A percentile compares a stretch with the other conserved stretches of the same genome.
phyloP scores from a whole-genome alignment of 257 asterid species.

The Verbena officinalis region DNA sequence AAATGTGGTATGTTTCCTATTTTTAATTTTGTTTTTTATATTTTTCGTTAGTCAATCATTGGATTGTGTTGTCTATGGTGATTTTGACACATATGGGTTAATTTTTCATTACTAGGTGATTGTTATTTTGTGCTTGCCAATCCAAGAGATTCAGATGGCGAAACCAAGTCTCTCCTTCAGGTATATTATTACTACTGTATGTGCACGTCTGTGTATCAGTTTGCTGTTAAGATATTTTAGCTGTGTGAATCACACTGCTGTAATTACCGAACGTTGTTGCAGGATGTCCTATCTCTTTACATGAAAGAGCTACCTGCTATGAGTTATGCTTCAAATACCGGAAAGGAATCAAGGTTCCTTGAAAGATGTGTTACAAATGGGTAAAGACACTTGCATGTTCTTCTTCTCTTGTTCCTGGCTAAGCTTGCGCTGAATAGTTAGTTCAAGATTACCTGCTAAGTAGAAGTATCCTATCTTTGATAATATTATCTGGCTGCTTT shows the following conservation, averaged over 20 bases:
- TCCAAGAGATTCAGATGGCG: slow-evolving; percentile 62
- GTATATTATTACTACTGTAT: slow-evolving; percentile 34
- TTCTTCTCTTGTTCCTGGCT: slow-evolving; percentile 15
- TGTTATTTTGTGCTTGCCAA: slow-evolving; percentile 66
- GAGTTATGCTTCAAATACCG: slow-evolving; percentile 94
- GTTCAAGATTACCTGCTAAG: background rate
- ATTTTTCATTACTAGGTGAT: slow-evolving; percentile 42
- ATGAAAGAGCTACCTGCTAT: slow-evolving; percentile 80
- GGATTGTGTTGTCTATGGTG: slow-evolving; percentile 18
- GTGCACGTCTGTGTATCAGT: background rate
- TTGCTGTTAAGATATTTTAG: background rate
- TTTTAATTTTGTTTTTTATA: slow-evolving; percentile 7
- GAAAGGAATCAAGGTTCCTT: slow-evolving; percentile 81
- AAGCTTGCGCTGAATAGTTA: slow-evolving; percentile 6
- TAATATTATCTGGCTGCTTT: background rate
- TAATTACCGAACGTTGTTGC: slow-evolving; percentile 24
- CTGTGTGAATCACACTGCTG: background rate
- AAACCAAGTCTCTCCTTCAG: slow-evolving; percentile 67
- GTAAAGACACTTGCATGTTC: slow-evolving; percentile 35
- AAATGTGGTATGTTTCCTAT: slow-evolving; percentile 43
- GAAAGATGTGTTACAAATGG: slow-evolving; percentile 87
- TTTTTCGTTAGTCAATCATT: background rate
- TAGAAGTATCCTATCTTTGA: slow-evolving; percentile 2
- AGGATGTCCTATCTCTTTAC: slow-evolving; percentile 77
- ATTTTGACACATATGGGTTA: background rate